Conservation (phyloP, 2,329 filamentous ascomycete genomes). For the Fusarium sp. region DNA sequence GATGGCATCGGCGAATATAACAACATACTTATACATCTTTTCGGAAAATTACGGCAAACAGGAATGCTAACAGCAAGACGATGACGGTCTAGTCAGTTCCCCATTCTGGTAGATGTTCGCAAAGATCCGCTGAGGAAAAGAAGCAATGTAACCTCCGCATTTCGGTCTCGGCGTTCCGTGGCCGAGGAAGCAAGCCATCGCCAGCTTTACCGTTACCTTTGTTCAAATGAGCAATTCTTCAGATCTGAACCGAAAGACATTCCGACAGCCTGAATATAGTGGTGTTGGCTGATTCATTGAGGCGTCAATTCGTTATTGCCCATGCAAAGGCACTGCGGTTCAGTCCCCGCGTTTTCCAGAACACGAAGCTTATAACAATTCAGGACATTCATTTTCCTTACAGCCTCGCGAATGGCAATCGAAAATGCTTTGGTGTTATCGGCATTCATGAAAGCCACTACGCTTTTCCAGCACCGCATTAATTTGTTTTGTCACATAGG, state of each 20-base stretch:
- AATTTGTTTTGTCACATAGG: too few relatives aligned
- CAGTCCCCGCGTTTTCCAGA: background rate
- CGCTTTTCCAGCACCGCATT: too few relatives aligned
- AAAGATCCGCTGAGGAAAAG: background rate
- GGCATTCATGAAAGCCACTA: too few relatives aligned
- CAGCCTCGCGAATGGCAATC: too few relatives aligned
- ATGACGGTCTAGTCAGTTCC: background rate
- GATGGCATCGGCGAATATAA: too few relatives aligned
- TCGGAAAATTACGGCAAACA: background rate
- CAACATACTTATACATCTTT: background rate
- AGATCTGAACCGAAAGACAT: background rate
- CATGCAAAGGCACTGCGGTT: accelerated
- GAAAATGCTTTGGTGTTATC: too few relatives aligned
- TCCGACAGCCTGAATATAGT: background rate
- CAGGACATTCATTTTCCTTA: background rate
- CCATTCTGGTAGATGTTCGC: background rate
- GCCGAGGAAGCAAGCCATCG: background rate
- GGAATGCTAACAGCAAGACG: background rate
- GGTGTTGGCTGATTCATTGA: accelerated
- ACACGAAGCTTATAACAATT: background rate
- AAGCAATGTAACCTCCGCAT: slow-evolving; percentile 4
- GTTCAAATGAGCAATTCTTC: background rate
- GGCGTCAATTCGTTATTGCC: accelerated
- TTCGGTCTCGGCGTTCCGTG: background rate
- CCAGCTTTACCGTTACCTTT: accelerated